Evolutionary conservation across 73 alveolate genomes (phyloP), one percentile per base, ranked within the genome.

Genomic region (Breviolum minutum): DNA sequence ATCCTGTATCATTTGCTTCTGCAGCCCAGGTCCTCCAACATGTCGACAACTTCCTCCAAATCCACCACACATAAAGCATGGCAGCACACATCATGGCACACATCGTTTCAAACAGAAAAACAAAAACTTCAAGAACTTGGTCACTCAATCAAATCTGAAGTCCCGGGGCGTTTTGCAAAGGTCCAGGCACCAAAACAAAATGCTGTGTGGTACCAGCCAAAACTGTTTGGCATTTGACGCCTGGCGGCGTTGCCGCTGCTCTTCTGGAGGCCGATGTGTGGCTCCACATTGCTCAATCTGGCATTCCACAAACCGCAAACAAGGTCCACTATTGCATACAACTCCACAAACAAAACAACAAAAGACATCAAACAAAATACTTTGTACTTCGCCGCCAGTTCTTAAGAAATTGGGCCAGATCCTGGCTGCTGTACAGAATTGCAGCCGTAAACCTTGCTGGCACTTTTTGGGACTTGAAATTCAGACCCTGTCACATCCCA

Each of bases 231-330:
- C 87, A 29, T 29, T 79, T 13, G 26, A 27, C 22, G 48, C 98
- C 98, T 92, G 98, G 68, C 98, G 98, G 22, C 84, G 90, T 48
- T 92, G 98, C 19, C 98, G 70, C 70, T n/a, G 90, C 69, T 92
- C 98, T 92, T 92, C 98, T 10, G 98, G 98, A 54, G 98, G 69
- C 30, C 90, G 89, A 26, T 32, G 90, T 16, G 80, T 92, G 24
- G 66, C 91, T 29, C 89, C 82, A n/a, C 98, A 92, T 48, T 92
- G 98, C 90, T 92, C 98, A 40, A 92, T 81, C 98, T 92, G 77
- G 94, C 77, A 32, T 77, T 7, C 62, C 61, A 77, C 62, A 17
- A 9, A 9, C 86, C 1, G 63, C 63, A 29, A 27, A 61, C 17
- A 68, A 68, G n/a, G 2, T 68, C 77, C 77, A 14, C 17, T 2